Conservation (phyloP, 257 asterid genomes). For the Coffea eugenioides region DNA sequence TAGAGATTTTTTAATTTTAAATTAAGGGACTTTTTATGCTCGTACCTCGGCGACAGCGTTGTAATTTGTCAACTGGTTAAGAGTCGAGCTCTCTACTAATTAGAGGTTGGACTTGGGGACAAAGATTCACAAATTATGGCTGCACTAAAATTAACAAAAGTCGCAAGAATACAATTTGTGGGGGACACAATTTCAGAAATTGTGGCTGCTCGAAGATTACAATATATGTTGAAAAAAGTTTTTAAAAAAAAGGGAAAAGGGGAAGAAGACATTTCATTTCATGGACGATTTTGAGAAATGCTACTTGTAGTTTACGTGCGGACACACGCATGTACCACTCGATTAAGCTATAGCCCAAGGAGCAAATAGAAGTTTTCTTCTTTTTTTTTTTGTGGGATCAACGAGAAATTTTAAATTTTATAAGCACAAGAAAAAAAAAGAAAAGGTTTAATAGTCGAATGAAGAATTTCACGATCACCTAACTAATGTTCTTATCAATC, state of each 20-base stretch:
- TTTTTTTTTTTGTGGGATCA: no score
- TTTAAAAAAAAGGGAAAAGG: neutral
- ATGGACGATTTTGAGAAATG: neutral
- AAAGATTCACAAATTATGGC: constrained; percentile 18
- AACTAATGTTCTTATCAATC: no score
- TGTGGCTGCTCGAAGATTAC: constrained; percentile 11
- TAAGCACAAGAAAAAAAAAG: no score
- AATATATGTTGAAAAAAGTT: neutral
- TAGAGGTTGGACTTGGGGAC: constrained; percentile 17
- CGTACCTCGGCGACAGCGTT: neutral
- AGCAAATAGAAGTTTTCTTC: no score
- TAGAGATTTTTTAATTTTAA: neutral
- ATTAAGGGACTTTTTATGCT: neutral
- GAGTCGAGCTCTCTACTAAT: constrained; percentile 2
- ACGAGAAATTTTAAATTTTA: no score
- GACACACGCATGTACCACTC: no score
- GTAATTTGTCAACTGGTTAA: neutral
- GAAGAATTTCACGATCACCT: no score
- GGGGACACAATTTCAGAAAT: constrained; percentile 17
- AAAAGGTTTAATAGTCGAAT: no score
- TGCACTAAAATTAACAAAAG: neutral
- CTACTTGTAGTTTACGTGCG: no score
- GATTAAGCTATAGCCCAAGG: no score
- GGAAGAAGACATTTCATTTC: neutral
- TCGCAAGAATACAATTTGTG: constrained; percentile 1